phyloP scores from a whole-genome alignment of 352 stramenopile genomes.

The Pythium utonaiense region DNA sequence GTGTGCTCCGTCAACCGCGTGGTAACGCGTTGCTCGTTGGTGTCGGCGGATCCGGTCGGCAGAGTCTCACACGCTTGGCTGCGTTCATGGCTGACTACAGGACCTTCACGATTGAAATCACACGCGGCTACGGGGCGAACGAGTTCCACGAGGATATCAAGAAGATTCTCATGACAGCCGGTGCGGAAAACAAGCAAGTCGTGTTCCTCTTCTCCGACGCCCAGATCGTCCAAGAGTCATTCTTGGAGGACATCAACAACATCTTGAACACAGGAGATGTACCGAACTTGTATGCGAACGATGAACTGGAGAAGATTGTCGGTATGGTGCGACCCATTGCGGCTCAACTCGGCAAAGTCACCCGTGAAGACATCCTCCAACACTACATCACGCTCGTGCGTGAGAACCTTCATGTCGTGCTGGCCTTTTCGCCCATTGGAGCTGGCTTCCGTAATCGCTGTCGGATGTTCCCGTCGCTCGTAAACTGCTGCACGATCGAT shows the following conservation, averaged over 20 bases:
- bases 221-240: slow-evolving; percentile 92
- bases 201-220: slow-evolving; percentile 93
- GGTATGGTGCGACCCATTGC: slow-evolving; percentile 77
- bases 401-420: slow-evolving; percentile 93
- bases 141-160: slow-evolving; percentile 93
- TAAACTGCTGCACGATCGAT: slow-evolving; percentile 95
- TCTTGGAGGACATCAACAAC: slow-evolving; percentile 95
- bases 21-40: slow-evolving; percentile 92
- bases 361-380: slow-evolving; percentile 79
- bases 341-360: slow-evolving; percentile 73
- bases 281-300: slow-evolving; percentile 89
- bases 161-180: slow-evolving; percentile 87
- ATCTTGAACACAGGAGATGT: slow-evolving; percentile 93
- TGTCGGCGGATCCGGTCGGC: slow-evolving; percentile 87
- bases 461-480: slow-evolving; percentile 92
- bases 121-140: slow-evolving; percentile 82
- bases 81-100: slow-evolving; percentile 92
- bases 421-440: slow-evolving; percentile 92
- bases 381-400: slow-evolving; percentile 90
- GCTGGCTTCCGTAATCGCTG: slow-evolving; percentile 90
- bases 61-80: slow-evolving; percentile 89
- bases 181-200: slow-evolving; percentile 83
- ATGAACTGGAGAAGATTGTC: slow-evolving; percentile 91
- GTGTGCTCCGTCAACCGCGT: slow-evolving; percentile 89
- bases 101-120: slow-evolving; percentile 93